Evolutionary conservation across 176 grass and related monocot genomes (phyloP), one percentile per base, ranked within the genome.

Genomic region (Zoysia japonica): DNA sequence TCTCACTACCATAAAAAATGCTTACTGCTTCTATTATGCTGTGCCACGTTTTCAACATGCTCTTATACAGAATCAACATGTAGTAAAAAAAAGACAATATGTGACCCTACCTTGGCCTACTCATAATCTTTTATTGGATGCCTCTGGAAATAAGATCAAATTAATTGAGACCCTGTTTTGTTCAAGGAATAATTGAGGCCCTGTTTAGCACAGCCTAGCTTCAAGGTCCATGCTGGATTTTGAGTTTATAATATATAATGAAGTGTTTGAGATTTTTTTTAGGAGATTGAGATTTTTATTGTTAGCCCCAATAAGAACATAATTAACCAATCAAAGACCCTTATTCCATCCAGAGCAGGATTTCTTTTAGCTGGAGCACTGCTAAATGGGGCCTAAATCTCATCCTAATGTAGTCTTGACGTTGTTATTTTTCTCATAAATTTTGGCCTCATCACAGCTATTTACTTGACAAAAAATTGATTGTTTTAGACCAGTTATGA

Each of bases 1-100:
- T 47, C 57, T 81, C 49, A 71, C 45, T 43, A 71, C 36, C 61
- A 28, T 71, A 4, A 36, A 59, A 37, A 11, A 11, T 85, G 57
- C 66, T 72, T 81, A 44, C 47, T 88, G 13, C 77, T 43, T 70
- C 40, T 68, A 40, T 59, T 41, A 65, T 65, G 71, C 7, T 66
- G 19, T 70, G 17, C 43, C 59, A 50, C 80, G 12, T 80, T 80
- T 28, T 37, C 28, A 16, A 35, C 70, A 48, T 80, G 56, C 11
- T 10, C 49, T 64, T 82, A 64, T 51, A 54, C 77, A 65, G 52
- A 72, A 20, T 65, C 9, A 62, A 47, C 19, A 54, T 28, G 28
- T 28, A 28, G 28, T 28, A 28, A 28, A 28, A 28, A 28, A 28
- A 28, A 28, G 28, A 28, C 28, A 28, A 28, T 36, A 12, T 76